These are phyloP conservation scores for Paraconiothyrium brasiliense DNA, from an alignment of 2,329 filamentous ascomycete genomes.

Conservation along the genomic window DNA sequence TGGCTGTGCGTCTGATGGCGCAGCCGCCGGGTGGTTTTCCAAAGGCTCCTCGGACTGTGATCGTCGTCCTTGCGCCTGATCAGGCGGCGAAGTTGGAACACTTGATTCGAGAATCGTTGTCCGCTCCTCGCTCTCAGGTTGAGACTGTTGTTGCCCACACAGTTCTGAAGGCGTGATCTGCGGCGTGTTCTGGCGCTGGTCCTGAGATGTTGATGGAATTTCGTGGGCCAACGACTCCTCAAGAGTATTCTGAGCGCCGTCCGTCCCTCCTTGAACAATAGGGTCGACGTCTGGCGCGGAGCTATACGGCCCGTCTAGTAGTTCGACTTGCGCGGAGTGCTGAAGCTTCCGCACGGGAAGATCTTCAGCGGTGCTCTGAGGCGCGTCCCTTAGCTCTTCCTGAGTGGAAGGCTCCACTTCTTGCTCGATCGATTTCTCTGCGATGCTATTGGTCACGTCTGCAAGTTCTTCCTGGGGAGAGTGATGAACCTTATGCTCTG, in stretches of 20 bases:
- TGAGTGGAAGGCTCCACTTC: background rate
- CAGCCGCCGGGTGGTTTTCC: background rate
- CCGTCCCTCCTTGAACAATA: background rate
- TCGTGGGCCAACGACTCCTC: background rate
- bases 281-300: background rate
- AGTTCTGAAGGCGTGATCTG: background rate
- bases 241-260: background rate
- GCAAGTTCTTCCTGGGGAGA: conserved; percentile 6
- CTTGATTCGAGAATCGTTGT: conserved; percentile 5
- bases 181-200: background rate
- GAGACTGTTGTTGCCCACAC: background rate
- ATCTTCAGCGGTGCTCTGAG: background rate
- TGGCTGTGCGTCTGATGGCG: background rate
- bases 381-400: background rate
- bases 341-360: too few species aligned
- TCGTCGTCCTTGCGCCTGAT: background rate
- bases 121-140: background rate
- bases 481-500: background rate
- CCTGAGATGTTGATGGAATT: background rate
- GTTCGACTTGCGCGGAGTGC: background rate
- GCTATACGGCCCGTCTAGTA: background rate
- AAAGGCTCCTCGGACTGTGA: background rate
- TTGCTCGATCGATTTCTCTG: background rate
- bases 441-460: background rate
- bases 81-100: background rate